These are phyloP conservation scores for Phoma sp. DNA, from an alignment of 2,329 filamentous ascomycete species.

Conservation along the genomic window DNA sequence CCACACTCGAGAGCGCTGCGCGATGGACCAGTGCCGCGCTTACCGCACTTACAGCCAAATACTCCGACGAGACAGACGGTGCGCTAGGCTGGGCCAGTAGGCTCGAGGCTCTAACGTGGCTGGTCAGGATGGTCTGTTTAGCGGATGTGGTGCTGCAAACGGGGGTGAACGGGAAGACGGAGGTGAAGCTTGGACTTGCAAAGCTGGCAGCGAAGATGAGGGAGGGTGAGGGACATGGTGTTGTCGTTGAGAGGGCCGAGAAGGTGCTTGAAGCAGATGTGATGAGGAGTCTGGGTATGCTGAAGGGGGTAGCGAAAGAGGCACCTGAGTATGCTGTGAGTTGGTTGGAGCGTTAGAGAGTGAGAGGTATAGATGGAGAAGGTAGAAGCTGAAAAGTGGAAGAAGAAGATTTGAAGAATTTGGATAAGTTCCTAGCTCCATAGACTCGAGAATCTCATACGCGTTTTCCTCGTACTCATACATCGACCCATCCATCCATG, in stretches of 20 bases:
- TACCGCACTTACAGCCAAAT: conserved; percentile 46
- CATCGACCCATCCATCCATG: no score
- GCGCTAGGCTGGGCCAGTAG: conserved; percentile 76
- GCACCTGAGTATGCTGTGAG: conserved; percentile 11
- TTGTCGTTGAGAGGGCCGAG: neutral
- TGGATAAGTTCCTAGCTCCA: no score
- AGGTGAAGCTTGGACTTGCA: conserved; percentile 3
- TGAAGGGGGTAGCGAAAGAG: conserved; percentile 4
- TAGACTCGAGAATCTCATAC: no score
- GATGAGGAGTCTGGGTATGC: conserved; percentile 1
- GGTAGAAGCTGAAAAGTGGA: neutral
- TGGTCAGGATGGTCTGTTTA: conserved; percentile 53
- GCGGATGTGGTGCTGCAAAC: conserved; percentile 48
- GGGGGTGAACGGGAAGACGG: conserved; percentile 17
- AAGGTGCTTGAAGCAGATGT: conserved; percentile 5
- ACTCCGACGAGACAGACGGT: conserved; percentile 59
- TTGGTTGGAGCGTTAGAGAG: neutral
- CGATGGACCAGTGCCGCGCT: conserved; percentile 53
- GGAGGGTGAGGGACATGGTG: neutral
- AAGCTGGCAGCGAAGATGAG: neutral
- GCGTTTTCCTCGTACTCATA: no score
- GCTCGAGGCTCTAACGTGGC: conserved; percentile 69
- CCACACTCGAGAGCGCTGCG: conserved; percentile 52
- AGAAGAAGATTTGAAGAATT: neutral
- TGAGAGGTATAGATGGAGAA: neutral